Conservation (phyloP, 192 early-diverging fungal species). For the Coemansia sp. region DNA sequence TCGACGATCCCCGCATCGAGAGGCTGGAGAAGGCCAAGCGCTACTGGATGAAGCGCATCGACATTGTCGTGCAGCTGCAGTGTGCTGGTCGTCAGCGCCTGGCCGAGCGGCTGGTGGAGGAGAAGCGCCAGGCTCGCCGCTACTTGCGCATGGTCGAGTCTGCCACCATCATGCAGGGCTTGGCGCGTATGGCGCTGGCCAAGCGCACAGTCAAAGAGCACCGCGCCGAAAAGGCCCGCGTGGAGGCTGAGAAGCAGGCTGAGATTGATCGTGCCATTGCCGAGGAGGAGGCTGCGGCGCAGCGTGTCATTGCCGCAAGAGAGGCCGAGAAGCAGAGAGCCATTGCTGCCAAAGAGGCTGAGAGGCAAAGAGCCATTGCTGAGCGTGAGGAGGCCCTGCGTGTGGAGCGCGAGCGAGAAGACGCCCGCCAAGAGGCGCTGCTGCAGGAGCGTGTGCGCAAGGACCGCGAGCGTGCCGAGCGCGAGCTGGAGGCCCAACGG, state of each 20-base stretch:
- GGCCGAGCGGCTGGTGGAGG: conserved; percentile 58
- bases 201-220: conserved; percentile 38
- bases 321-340: conserved; percentile 12
- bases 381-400: conserved; percentile 4
- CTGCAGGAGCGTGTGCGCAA: conserved; percentile 22
- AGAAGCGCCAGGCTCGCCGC: conserved; percentile 56
- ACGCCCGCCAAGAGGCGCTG: conserved; percentile 15
- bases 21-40: conserved; percentile 54
- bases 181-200: conserved; percentile 60
- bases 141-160: conserved; percentile 61
- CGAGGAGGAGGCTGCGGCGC: conserved; percentile 20
- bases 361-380: background rate
- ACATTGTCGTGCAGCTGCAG: conserved; percentile 59
- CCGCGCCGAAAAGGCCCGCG: conserved; percentile 18
- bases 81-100: conserved; percentile 45
- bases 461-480: conserved; percentile 20
- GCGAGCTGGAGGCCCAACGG: background rate
- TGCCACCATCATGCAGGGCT: conserved; percentile 58
- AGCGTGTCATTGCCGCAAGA: conserved; percentile 25
- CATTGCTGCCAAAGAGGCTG: conserved; percentile 15
- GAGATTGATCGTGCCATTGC: background rate
- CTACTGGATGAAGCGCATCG: conserved; percentile 57
- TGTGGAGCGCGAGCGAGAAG: conserved; percentile 18
- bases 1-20: conserved; percentile 43
- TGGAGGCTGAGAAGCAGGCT: conserved; percentile 9